These are phyloP conservation scores for Phialemoniopsis sp. DNA, from an alignment of 2,329 filamentous ascomycete species.

Conservation along the genomic window DNA sequence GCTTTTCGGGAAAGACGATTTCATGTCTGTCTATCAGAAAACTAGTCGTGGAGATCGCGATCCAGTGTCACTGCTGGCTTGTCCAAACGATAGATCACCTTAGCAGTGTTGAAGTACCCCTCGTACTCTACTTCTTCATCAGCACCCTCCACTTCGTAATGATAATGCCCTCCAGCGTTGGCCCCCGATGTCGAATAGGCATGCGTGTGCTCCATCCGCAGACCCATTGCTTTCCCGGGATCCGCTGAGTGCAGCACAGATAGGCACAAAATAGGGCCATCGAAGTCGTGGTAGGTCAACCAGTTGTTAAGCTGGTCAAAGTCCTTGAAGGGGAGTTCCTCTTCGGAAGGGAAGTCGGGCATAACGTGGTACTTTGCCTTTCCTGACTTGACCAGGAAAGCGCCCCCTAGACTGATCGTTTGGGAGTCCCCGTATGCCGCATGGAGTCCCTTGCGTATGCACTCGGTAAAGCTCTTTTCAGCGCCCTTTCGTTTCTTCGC, in stretches of 20 bases:
- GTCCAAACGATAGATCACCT: slow-evolving; percentile 33
- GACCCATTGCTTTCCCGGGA: slow-evolving; percentile 23
- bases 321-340: slow-evolving; percentile 19
- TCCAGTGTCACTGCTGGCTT: slow-evolving; percentile 1
- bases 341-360: slow-evolving; percentile 33
- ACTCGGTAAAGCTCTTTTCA: slow-evolving; percentile 23
- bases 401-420: slow-evolving; percentile 32
- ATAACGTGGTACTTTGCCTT: slow-evolving; percentile 35
- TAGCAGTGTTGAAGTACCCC: slow-evolving; percentile 38
- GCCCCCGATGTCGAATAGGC: slow-evolving; percentile 27
- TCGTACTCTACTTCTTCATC: slow-evolving; percentile 36
- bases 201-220: slow-evolving; percentile 44
- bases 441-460: slow-evolving; percentile 21
- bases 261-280: slow-evolving; percentile 31
- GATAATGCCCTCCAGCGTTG: slow-evolving; percentile 36
- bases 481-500: slow-evolving; percentile 21
- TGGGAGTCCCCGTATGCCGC: slow-evolving; percentile 23
- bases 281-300: slow-evolving; percentile 32
- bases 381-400: slow-evolving; percentile 31
- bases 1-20: too few species aligned
- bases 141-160: slow-evolving; percentile 28
- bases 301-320: slow-evolving; percentile 25
- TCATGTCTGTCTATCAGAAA: too few species aligned
- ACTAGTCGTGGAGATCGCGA: too few species aligned
- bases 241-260: slow-evolving; percentile 36